Evolutionary conservation across 768 basidiomycete species (phyloP).

Genomic region (Dacryopinax spathularia): DNA sequence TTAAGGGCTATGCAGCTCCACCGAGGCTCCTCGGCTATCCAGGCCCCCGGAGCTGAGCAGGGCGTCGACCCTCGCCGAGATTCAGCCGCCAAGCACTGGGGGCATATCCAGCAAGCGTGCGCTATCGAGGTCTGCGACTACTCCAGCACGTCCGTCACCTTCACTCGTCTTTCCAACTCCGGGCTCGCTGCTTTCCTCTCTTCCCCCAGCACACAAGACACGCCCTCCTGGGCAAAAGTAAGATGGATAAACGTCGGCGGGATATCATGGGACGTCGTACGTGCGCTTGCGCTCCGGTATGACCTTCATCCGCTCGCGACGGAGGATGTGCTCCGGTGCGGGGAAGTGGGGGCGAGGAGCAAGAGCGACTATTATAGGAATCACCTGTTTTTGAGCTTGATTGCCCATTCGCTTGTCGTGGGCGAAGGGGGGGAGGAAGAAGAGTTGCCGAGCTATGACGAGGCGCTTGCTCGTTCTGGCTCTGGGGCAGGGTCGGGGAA

Average conservation of each 20-base stretch:
- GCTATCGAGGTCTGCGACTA: conserved; percentile 56
- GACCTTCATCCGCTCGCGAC: conserved; percentile 23
- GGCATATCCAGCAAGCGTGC: conserved; percentile 46
- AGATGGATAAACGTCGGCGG: conserved; percentile 65
- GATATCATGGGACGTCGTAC: conserved; percentile 56
- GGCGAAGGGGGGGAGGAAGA: not conserved
- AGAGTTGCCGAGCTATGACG: not conserved
- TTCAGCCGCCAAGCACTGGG: conserved; percentile 41
- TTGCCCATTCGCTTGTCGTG: conserved; percentile 52
- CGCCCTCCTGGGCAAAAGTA: conserved; percentile 50
- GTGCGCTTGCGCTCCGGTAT: conserved; percentile 49
- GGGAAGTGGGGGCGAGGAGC: conserved; percentile 11
- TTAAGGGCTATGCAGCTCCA: conserved; percentile 51
- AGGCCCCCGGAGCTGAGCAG: conserved; percentile 48
- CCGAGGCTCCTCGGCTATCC: conserved; percentile 33
- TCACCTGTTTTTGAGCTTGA: conserved; percentile 56
- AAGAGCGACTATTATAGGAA: conserved; percentile 39
- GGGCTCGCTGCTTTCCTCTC: conserved; percentile 47
- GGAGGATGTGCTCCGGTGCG: conserved; percentile 18
- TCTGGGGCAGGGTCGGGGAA: too few species aligned
- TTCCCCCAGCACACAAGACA: conserved; percentile 30
- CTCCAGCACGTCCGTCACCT: conserved; percentile 39
- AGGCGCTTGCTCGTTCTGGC: not conserved
- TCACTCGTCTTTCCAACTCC: conserved; percentile 42
- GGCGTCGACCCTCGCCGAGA: conserved; percentile 53